Evolutionary conservation across 306 rosid species (phyloP).

Genomic region (Castanopsis chinensis): DNA sequence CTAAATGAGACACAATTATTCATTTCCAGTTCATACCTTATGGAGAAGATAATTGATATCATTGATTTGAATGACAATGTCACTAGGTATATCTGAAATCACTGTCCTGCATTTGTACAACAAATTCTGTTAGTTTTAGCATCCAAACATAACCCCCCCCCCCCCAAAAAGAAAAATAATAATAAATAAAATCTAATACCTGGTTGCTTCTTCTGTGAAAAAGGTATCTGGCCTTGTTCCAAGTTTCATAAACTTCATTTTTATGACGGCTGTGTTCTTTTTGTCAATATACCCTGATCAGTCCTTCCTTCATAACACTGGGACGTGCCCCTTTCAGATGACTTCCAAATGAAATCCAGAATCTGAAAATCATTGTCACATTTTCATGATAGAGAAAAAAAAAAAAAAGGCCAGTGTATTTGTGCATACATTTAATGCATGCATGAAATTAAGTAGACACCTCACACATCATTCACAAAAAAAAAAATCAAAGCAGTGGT

Average conservation of each 20-base stretch:
- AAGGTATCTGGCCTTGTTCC: slow-evolving; percentile 92
- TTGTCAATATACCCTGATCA: slow-evolving; percentile 25
- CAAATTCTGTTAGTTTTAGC: background rate
- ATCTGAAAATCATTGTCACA: background rate
- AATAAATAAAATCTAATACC: slow-evolving; percentile 31
- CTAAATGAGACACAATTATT: background rate
- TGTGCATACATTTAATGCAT: slow-evolving; percentile 1
- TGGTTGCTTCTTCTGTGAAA: slow-evolving; percentile 82
- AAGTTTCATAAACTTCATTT: slow-evolving; percentile 97
- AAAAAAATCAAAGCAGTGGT: slow-evolving; percentile 7
- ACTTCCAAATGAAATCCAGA: slow-evolving; percentile 9
- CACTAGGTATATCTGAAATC: slow-evolving; percentile 61
- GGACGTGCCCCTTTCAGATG: slow-evolving; percentile 1
- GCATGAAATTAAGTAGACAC: slow-evolving; percentile 26
- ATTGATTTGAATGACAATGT: slow-evolving; percentile 65
- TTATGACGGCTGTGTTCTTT: slow-evolving; percentile 19
- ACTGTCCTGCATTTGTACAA: slow-evolving; percentile 57
- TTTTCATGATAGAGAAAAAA: background rate
- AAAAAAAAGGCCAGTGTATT: background rate
- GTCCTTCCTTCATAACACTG: slow-evolving; percentile 28
- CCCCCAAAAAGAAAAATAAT: too few relatives aligned
- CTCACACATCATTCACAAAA: background rate
- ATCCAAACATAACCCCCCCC: background rate
- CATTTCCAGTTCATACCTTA: slow-evolving; percentile 49
- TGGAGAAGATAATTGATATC: slow-evolving; percentile 66